Conservation (phyloP, 768 basidiomycete species). For the Tubosaeta sp. region DNA sequence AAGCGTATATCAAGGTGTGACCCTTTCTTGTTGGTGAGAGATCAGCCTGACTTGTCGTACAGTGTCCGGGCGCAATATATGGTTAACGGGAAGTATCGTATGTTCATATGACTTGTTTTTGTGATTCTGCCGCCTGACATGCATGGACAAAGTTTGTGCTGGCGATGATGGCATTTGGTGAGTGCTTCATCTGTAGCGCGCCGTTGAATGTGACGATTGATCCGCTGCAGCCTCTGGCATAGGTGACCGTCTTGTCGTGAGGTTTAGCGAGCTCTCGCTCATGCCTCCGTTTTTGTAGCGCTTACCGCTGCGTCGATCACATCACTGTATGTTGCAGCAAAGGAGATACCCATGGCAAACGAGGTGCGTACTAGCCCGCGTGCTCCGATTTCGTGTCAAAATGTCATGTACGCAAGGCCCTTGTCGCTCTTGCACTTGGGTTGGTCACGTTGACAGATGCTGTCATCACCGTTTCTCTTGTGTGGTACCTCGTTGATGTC, state of each 20-base stretch:
- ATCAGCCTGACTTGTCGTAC: neutral
- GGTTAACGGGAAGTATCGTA: constrained; percentile 5
- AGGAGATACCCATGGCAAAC: constrained; percentile 4
- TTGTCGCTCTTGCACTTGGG: constrained; percentile 9
- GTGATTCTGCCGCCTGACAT: neutral
- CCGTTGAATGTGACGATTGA: neutral
- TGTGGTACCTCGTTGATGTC: constrained; percentile 2
- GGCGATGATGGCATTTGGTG: constrained; percentile 6
- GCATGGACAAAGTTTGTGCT: neutral
- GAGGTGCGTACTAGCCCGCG: neutral
- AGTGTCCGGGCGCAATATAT: constrained; percentile 11
- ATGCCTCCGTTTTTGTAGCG: neutral
- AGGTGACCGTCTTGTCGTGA: neutral
- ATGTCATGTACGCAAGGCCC: neutral
- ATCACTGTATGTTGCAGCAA: neutral
- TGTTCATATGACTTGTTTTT: neutral
- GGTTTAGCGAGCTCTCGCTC: neutral
- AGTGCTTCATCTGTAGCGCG: neutral
- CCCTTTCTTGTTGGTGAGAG: neutral
- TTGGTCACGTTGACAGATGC: constrained; percentile 14
- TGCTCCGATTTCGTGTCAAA: too few species aligned
- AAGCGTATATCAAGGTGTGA: constrained; percentile 7
- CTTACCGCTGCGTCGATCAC: neutral
- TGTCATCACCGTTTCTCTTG: constrained; percentile 12
- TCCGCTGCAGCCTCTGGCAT: constrained; percentile 1